Percentiles rank a stretch among this genome's conserved stretches.
phyloP scores from a whole-genome alignment of 768 basidiomycete species.

The Xerocomus brunneocitrinus region DNA sequence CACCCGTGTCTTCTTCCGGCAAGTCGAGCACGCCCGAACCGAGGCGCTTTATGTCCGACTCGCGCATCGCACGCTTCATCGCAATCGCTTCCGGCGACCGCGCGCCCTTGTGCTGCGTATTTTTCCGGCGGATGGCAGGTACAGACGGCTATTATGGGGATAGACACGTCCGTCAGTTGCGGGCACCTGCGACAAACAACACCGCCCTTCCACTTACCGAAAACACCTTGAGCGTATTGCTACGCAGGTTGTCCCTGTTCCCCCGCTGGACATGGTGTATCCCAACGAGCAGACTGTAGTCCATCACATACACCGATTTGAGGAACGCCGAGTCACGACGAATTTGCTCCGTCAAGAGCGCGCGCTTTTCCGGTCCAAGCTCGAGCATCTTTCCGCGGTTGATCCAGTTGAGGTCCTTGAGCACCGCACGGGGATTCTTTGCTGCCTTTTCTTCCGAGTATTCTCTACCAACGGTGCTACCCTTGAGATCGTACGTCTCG shows the following conservation, averaged over 20 bases:
- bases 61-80: conserved; percentile 80
- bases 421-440: conserved; percentile 79
- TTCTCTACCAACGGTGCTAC: conserved; percentile 83
- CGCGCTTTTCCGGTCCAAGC: conserved; percentile 94
- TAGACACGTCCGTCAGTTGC: not conserved
- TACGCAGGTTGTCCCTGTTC: conserved; percentile 86
- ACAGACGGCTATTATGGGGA: conserved; percentile 55
- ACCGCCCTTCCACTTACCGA: conserved; percentile 51
- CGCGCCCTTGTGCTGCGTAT: conserved; percentile 52
- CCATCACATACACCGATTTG: conserved; percentile 85
- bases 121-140: conserved; percentile 57
- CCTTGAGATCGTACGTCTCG: conserved; percentile 97
- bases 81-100: conserved; percentile 72
- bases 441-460: conserved; percentile 78
- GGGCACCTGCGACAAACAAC: not conserved
- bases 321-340: conserved; percentile 83
- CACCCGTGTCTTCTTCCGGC: conserved; percentile 59
- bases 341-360: conserved; percentile 86
- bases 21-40: conserved; percentile 48
- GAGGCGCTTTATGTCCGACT: conserved; percentile 72
- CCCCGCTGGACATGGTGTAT: conserved; percentile 90
- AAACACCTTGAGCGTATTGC: conserved; percentile 89
- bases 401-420: conserved; percentile 98
- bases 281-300: conserved; percentile 91
- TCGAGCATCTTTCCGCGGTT: conserved; percentile 71